phyloP scores from a whole-genome alignment of 2,329 filamentous ascomycete genomes.

The Nigrospora sphaerica region DNA sequence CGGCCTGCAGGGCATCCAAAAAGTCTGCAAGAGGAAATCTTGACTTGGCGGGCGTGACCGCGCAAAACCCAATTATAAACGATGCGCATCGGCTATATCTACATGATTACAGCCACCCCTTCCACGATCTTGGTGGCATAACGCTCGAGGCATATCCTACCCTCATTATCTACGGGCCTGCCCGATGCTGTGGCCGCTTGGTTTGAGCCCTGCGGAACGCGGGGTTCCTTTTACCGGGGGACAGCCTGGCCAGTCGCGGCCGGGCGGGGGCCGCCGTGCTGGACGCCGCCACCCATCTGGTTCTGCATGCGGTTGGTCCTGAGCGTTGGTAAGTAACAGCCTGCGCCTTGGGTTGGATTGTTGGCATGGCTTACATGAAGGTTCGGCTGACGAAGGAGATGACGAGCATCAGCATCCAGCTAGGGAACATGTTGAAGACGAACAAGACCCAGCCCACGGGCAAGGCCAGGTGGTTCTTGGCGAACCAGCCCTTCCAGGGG shows the following conservation, averaged over 20 bases:
- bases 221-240: slow-evolving; percentile 12
- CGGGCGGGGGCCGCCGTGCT: slow-evolving; percentile 12
- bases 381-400: slow-evolving; percentile 67
- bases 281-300: slow-evolving; percentile 9
- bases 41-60: slow-evolving; percentile 12
- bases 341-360: slow-evolving; percentile 1
- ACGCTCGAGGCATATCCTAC: too few relatives aligned
- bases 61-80: slow-evolving; percentile 1
- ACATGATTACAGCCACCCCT: neutral
- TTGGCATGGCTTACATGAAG: slow-evolving; percentile 60
- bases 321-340: slow-evolving; percentile 6
- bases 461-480: slow-evolving; percentile 53
- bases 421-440: slow-evolving; percentile 58
- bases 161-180: too few relatives aligned
- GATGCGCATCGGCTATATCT: slow-evolving; percentile 3
- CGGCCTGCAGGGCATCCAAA: slow-evolving; percentile 57
- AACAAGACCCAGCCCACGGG: slow-evolving; percentile 63
- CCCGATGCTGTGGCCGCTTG: neutral
- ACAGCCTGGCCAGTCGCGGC: slow-evolving; percentile 18
- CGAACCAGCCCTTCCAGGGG: slow-evolving; percentile 64
- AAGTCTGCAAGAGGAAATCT: slow-evolving; percentile 48
- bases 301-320: slow-evolving; percentile 17
- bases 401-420: slow-evolving; percentile 73
- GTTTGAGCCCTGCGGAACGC: neutral
- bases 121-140: too few relatives aligned